Conservation (phyloP, 2,329 filamentous ascomycete genomes). For the Ceratocystis cacaofunesta region DNA sequence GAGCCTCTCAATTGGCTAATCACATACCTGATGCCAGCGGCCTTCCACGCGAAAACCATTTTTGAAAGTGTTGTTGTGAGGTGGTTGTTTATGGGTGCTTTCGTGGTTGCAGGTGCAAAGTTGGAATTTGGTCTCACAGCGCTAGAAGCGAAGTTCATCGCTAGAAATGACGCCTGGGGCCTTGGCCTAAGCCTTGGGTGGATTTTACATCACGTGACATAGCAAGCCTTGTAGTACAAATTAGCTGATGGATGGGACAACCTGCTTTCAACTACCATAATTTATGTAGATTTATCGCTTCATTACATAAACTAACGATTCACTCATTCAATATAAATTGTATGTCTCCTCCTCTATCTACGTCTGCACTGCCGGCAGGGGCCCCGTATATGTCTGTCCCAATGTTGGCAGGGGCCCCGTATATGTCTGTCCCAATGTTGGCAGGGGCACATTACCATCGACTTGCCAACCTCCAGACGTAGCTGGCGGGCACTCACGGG, state of each 20-base stretch:
- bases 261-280: neutral
- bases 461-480: conserved; percentile 60
- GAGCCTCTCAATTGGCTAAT: conserved; percentile 14
- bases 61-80: conserved; percentile 34
- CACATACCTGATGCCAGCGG: conserved; percentile 85
- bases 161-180: conserved; percentile 12
- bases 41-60: conserved; percentile 98
- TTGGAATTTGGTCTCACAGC: conserved; percentile 1
- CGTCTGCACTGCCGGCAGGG: neutral
- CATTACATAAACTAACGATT: neutral
- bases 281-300: neutral
- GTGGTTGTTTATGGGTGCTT: conserved; percentile 18
- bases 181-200: neutral
- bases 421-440: conserved; percentile 46
- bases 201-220: neutral
- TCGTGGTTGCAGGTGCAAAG: conserved; percentile 2
- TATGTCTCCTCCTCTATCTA: neutral
- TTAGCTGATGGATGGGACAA: neutral
- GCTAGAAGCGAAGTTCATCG: conserved; percentile 8
- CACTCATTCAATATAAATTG: neutral
- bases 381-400: conserved; percentile 35
- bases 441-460: conserved; percentile 52
- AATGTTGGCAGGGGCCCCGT: conserved; percentile 47
- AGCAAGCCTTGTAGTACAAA: neutral
- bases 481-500: conserved; percentile 54